Evolutionary conservation across 2,329 filamentous ascomycete genomes (phyloP).

Genomic region (Sporothrix pseudoabietina): DNA sequence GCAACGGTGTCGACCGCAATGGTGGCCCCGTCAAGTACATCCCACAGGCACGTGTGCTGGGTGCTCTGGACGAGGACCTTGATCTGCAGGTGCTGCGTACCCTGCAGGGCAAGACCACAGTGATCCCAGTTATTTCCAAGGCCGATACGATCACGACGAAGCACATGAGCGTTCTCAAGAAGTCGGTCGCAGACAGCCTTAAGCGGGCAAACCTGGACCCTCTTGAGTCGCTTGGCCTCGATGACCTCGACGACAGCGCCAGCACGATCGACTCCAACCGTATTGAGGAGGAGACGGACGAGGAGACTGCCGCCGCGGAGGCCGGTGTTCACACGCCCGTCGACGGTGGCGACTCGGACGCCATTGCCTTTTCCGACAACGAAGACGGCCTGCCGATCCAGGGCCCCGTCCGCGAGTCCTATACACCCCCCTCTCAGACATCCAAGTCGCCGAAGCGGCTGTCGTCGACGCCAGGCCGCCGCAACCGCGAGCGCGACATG

Average conservation of each 20-base stretch:
- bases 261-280: constrained; percentile 53
- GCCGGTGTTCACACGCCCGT: constrained; percentile 28
- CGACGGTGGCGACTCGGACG: constrained; percentile 37
- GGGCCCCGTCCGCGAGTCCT: constrained; percentile 32
- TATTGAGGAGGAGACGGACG: constrained; percentile 61
- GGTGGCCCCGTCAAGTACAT: constrained; percentile 54
- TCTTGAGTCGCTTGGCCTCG: constrained; percentile 79
- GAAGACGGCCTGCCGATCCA: constrained; percentile 41
- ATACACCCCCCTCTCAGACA: constrained; percentile 23
- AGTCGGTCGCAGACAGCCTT: constrained; percentile 83
- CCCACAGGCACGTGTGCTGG: constrained; percentile 53
- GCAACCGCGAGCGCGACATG: constrained; percentile 54
- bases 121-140: constrained; percentile 94
- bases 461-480: constrained; percentile 51
- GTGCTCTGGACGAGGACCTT: constrained; percentile 80
- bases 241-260: constrained; percentile 64
- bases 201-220: constrained; percentile 86
- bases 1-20: constrained; percentile 50
- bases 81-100: constrained; percentile 88
- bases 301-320: constrained; percentile 36
- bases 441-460: constrained; percentile 49
- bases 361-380: constrained; percentile 39
- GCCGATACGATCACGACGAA: constrained; percentile 94
- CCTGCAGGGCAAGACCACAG: constrained; percentile 89
- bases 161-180: constrained; percentile 92